phyloP scores from a whole-genome alignment of 2,329 filamentous ascomycete genomes.

The Elsinoe fawcettii region DNA sequence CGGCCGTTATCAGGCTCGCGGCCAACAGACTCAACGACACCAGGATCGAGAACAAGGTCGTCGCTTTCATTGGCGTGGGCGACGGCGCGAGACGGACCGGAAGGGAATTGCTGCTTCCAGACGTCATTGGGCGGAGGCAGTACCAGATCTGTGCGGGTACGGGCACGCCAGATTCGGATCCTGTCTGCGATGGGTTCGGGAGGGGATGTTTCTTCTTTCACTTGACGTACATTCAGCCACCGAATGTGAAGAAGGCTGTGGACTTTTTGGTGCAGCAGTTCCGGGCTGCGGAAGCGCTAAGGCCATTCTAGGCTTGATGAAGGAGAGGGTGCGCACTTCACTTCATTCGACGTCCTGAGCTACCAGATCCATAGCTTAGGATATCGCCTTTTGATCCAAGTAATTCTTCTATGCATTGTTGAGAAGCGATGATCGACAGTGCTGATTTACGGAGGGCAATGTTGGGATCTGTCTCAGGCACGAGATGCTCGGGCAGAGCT shows the following conservation, averaged over 20 bases:
- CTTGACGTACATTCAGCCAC: not conserved
- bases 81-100: not conserved
- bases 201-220: not conserved
- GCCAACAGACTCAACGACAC: not conserved
- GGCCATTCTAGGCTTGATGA: not conserved
- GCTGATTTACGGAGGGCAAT: too few relatives aligned
- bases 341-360: too few relatives aligned
- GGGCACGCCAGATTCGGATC: not conserved
- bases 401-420: too few relatives aligned
- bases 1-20: constrained; percentile 11
- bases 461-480: too few relatives aligned
- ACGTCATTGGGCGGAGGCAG: not conserved
- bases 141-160: not conserved
- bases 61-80: constrained; percentile 13
- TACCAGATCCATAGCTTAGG: too few relatives aligned
- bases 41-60: constrained; percentile 8
- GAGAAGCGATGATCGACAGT: too few relatives aligned
- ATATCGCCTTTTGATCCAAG: too few relatives aligned
- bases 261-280: constrained; percentile 6
- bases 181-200: not conserved
- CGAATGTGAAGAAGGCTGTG: not conserved
- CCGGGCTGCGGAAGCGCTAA: not conserved
- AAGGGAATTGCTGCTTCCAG: not conserved
- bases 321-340: not conserved
- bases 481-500: too few relatives aligned